Conservation (phyloP, 2,329 filamentous ascomycete genomes). For the Penicillium paneum region DNA sequence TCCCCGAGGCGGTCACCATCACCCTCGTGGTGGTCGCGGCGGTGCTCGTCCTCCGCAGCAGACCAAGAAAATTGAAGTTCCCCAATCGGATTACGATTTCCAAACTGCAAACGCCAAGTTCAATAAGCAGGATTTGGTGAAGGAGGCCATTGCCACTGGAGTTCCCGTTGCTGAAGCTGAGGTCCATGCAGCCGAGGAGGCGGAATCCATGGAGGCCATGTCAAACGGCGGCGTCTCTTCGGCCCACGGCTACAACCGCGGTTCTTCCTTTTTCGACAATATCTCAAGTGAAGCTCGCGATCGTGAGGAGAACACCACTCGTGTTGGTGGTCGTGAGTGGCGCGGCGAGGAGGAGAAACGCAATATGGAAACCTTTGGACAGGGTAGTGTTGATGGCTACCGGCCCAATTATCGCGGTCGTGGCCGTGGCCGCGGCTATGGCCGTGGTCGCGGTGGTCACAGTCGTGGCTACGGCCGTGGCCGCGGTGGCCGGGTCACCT, state of each 20-base stretch:
- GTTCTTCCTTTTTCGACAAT: constrained; percentile 93
- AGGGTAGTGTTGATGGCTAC: constrained; percentile 89
- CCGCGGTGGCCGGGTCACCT: constrained; percentile 40
- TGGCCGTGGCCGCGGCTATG: constrained; percentile 51
- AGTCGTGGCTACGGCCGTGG: constrained; percentile 42
- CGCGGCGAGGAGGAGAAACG: constrained; percentile 88
- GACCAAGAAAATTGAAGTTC: constrained; percentile 76
- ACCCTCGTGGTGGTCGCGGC: constrained; percentile 47
- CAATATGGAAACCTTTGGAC: constrained; percentile 97
- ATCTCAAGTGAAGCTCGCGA: constrained; percentile 94
- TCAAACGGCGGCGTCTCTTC: constrained; percentile 33
- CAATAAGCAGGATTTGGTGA: constrained; percentile 81
- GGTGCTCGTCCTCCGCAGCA: constrained; percentile 45
- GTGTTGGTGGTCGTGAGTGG: constrained; percentile 80
- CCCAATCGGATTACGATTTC: constrained; percentile 89
- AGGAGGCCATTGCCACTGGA: constrained; percentile 79
- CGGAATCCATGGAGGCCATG: constrained; percentile 49
- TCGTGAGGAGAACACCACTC: constrained; percentile 66
- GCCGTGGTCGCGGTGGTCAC: constrained; percentile 50
- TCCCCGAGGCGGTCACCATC: constrained; percentile 39
- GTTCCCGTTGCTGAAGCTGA: constrained; percentile 59
- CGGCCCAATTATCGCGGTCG: constrained; percentile 71
- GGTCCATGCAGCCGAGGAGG: constrained; percentile 46
- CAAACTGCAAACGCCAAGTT: constrained; percentile 81
- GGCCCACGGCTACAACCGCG: constrained; percentile 73